Evolutionary conservation across 495 filamentous ascomycete species (phyloP), one percentile per base, ranked within the genome.

Genomic region (Penicillium argentinense): DNA sequence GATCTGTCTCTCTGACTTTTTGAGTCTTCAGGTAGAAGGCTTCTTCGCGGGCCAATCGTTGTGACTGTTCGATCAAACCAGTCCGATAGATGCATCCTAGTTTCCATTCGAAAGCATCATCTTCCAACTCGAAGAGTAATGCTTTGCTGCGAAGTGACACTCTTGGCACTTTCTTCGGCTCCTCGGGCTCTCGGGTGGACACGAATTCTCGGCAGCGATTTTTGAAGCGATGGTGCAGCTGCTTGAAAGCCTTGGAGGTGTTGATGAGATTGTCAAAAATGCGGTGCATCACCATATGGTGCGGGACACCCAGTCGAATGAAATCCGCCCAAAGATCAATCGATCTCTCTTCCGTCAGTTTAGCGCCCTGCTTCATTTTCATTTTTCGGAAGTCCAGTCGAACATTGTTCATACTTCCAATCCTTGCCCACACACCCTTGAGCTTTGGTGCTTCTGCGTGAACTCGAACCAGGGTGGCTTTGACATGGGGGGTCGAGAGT

Each of bases 51-150:
- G 91, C 92, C 47, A 91, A 69, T 11, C 93, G 80, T 59, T 97
- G 92, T 59, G 83, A 80, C 67, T 97, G 89, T 57, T 99, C 93
- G 38, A 89, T 72, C 17, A 95, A 71, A 2, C 95, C 93, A 16
- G 85, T 78, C 5, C 92, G 83, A 56, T 97, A 97, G 37, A 97
- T 99, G 53, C 85, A 79, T 1, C 89, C 88, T 16, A 99, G 76
- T 58, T 96, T 96, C 86, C 91, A 97, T 61, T 99, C 93, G 59
- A 99, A 99, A 1, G 88, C 85, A 40, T 93, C 90, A 64, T 99
- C 93, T 66, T 99, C 93, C 37, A 99, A 71, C 49, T 96, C 89
- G 46, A 97, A 89, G 17, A 96, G 68, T 8, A 97, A 63, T 0
- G 84, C 87, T 60, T 86, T 90, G 39, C 84, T 86, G 34, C 89